These are phyloP conservation scores for Epichloe hybrida DNA, from an alignment of 2,329 filamentous ascomycete species.

Conservation along the genomic window DNA sequence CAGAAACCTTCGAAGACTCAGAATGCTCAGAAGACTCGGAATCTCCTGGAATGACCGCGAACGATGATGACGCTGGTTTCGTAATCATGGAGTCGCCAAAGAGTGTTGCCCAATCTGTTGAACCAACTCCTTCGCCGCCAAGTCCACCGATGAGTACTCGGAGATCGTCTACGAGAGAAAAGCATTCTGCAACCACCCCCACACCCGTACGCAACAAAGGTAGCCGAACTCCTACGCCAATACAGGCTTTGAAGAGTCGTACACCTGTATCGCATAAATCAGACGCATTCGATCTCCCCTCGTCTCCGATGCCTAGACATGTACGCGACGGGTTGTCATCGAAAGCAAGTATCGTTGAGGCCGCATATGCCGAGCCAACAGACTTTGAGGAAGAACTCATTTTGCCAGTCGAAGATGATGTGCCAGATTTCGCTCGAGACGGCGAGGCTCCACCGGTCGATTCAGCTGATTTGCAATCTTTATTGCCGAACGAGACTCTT, in stretches of 20 bases:
- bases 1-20: background rate
- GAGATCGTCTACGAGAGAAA: background rate
- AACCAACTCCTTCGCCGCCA: slow-evolving; percentile 2
- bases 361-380: background rate
- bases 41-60: background rate
- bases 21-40: background rate
- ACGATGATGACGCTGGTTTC: slow-evolving; percentile 3
- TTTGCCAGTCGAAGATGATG: background rate
- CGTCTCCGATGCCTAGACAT: slow-evolving; percentile 1
- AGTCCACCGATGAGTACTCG: slow-evolving; percentile 1
- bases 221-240: background rate
- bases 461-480: background rate
- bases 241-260: background rate
- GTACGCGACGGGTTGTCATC: background rate
- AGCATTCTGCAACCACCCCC: background rate
- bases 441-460: background rate
- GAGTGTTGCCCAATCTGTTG: background rate
- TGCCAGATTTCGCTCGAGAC: background rate
- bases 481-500: background rate
- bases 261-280: background rate
- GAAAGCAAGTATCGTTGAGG: background rate
- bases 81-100: slow-evolving; percentile 1
- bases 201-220: background rate
- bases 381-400: background rate
- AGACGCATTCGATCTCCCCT: slow-evolving; percentile 4